Conservation (phyloP, 345 rosid species). For the Dimocarpus longan region DNA sequence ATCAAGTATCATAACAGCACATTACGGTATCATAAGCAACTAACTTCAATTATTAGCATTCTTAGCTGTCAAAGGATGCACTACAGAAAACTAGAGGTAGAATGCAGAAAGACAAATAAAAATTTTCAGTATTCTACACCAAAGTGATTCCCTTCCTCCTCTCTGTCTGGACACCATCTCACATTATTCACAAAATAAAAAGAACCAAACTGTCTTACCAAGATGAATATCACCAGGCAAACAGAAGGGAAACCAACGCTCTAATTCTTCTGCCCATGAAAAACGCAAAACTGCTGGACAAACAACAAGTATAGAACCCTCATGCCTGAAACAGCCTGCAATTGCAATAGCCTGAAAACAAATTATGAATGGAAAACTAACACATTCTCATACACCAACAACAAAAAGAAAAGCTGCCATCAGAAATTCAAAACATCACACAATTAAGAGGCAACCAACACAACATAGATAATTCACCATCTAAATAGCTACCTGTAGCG, state of each 20-base stretch:
- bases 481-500: constrained; percentile 68
- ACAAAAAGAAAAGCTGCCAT: not conserved
- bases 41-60: not conserved
- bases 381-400: constrained; percentile 12
- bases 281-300: constrained; percentile 92
- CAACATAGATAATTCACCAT: not conserved
- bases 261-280: constrained; percentile 96
- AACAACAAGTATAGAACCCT: constrained; percentile 86
- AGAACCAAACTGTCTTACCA: constrained; percentile 44
- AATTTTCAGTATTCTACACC: not conserved
- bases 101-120: not conserved
- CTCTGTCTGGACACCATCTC: not conserved
- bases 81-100: not conserved
- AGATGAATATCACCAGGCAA: constrained; percentile 92
- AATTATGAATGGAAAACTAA: constrained; percentile 17
- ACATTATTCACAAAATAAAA: not conserved
- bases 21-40: not conserved
- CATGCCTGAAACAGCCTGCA: constrained; percentile 78
- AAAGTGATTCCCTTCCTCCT: not conserved
- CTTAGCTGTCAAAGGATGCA: not conserved
- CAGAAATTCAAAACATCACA: not conserved
- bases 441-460: not conserved
- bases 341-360: constrained; percentile 82
- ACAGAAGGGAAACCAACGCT: constrained; percentile 89
- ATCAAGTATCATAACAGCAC: no score